These are phyloP conservation scores for Starmerella sirachaensis DNA, from an alignment of 805 yeast genomes.

Conservation along the genomic window DNA sequence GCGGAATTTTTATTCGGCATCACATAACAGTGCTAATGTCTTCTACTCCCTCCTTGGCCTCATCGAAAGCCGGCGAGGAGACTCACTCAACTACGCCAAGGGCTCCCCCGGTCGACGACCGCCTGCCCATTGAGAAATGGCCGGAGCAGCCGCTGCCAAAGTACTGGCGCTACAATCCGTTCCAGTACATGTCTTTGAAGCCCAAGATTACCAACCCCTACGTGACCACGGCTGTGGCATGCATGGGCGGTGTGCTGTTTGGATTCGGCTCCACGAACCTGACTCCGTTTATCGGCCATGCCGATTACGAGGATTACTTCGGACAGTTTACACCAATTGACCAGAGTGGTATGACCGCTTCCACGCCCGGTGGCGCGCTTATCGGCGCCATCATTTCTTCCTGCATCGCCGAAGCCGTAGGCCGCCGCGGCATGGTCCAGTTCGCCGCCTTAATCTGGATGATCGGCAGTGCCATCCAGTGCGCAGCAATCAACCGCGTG, in stretches of 20 bases:
- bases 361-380: conserved; percentile 56
- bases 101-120: too few relatives aligned
- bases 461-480: conserved; percentile 42
- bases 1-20: too few relatives aligned
- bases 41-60: too few relatives aligned
- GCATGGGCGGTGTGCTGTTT: conserved; percentile 58
- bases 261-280: conserved; percentile 73
- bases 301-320: conserved; percentile 41
- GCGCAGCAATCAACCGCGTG: conserved; percentile 31
- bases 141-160: background rate
- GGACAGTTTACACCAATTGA: conserved; percentile 31
- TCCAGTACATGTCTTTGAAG: conserved; percentile 4
- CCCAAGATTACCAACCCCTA: conserved; percentile 35
- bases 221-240: conserved; percentile 42
- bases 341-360: conserved; percentile 54
- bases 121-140: background rate
- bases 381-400: conserved; percentile 46
- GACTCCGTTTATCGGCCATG: conserved; percentile 49
- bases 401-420: conserved; percentile 37
- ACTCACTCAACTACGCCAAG: too few relatives aligned
- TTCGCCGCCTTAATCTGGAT: conserved; percentile 35
- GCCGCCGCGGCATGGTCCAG: conserved; percentile 33
- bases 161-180: background rate
- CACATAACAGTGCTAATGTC: too few relatives aligned
- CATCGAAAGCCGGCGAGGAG: too few relatives aligned